A percentile compares a stretch with the other conserved stretches of the same genome.
These are phyloP conservation scores for Dioscorea zingiberensis DNA, from an alignment of 106 monocot genomes.

Conservation along the genomic window DNA sequence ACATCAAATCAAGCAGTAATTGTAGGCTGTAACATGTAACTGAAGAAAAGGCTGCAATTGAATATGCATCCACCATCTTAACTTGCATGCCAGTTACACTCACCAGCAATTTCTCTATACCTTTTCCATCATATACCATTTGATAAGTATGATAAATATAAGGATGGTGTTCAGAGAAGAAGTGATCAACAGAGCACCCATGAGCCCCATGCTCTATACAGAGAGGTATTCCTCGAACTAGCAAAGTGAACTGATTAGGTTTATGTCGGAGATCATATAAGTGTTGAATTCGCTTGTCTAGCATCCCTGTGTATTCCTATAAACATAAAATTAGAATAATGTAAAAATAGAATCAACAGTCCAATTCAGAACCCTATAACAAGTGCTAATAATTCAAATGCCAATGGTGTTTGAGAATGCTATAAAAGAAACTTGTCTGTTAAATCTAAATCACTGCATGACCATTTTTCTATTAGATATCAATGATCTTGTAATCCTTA, in stretches of 20 bases:
- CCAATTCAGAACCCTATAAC: neutral
- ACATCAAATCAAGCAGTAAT: too few relatives aligned
- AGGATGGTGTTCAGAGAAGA: conserved; percentile 70
- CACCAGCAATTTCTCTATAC: conserved; percentile 42
- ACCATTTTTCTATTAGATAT: too few relatives aligned
- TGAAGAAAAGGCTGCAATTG: too few relatives aligned
- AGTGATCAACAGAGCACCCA: conserved; percentile 67
- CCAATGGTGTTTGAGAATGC: too few relatives aligned
- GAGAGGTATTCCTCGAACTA: conserved; percentile 66
- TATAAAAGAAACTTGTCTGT: too few relatives aligned
- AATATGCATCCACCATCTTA: too few relatives aligned
- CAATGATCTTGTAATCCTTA: too few relatives aligned
- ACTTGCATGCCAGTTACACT: too few relatives aligned
- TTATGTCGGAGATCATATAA: conserved; percentile 34
- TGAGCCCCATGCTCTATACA: conserved; percentile 51
- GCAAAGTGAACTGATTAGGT: conserved; percentile 53
- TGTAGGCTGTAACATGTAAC: too few relatives aligned
- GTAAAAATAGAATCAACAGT: neutral
- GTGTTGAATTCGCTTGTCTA: conserved; percentile 32
- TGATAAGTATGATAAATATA: conserved; percentile 47
- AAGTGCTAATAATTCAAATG: too few relatives aligned
- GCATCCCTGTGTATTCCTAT: conserved; percentile 52
- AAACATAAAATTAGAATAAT: neutral
- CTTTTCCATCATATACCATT: conserved; percentile 44
- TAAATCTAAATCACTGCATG: too few relatives aligned